These are phyloP conservation scores for Aspergillus steynii DNA, from an alignment of 495 filamentous ascomycete genomes.

Conservation along the genomic window DNA sequence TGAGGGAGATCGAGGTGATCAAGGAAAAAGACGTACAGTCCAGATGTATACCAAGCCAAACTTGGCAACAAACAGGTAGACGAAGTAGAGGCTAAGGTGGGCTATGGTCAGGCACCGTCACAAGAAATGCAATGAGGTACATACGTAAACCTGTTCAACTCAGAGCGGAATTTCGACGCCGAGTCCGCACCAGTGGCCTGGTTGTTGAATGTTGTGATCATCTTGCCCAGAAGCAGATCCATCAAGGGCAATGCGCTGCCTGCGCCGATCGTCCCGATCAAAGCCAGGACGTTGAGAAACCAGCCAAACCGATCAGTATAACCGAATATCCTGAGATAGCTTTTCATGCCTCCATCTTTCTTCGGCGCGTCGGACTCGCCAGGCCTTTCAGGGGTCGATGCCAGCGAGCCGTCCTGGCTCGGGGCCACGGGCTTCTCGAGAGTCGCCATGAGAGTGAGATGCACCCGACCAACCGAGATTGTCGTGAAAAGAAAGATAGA, in stretches of 20 bases:
- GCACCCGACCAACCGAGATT: too few species aligned
- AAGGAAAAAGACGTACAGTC: background rate
- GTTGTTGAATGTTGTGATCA: constrained; percentile 9
- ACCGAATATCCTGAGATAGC: constrained; percentile 5
- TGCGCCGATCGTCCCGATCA: constrained; percentile 8
- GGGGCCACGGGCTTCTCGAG: background rate
- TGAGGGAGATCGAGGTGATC: background rate
- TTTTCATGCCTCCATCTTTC: constrained; percentile 2
- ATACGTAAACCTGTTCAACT: constrained; percentile 6
- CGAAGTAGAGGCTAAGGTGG: constrained; percentile 1
- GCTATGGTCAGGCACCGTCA: background rate
- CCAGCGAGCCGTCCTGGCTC: background rate
- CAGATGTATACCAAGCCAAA: constrained; percentile 2
- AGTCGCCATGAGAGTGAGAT: background rate
- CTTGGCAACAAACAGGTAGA: constrained; percentile 5
- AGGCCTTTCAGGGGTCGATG: background rate
- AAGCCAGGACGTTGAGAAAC: constrained; percentile 7
- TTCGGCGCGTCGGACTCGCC: background rate
- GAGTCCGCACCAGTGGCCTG: constrained; percentile 1
- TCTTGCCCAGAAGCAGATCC: constrained; percentile 8
- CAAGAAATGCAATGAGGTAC: background rate
- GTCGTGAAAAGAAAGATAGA: too few species aligned
- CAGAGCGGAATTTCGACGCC: background rate
- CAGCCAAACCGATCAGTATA: constrained; percentile 9
- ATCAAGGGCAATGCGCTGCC: constrained; percentile 8